Conservation (phyloP, 2,329 filamentous ascomycete species). For the Thielaviopsis musarum region DNA sequence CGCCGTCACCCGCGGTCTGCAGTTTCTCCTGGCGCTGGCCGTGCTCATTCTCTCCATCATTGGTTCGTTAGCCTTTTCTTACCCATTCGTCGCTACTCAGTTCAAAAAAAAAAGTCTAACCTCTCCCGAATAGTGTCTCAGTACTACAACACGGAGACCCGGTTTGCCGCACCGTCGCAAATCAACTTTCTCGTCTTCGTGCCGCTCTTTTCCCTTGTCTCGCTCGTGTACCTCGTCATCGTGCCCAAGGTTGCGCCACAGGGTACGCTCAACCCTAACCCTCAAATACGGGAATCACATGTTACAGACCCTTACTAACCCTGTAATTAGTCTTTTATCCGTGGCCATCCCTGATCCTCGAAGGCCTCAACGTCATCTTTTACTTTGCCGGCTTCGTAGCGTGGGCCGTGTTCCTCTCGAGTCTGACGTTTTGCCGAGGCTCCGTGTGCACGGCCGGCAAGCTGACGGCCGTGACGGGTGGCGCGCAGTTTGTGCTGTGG, state of each 20-base stretch:
- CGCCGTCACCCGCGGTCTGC: constrained; percentile 24
- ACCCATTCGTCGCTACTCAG: neutral
- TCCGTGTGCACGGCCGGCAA: constrained; percentile 38
- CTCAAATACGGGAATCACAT: neutral
- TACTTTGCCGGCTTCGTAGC: constrained; percentile 44
- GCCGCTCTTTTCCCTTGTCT: constrained; percentile 36
- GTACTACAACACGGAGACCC: constrained; percentile 41
- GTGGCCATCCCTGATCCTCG: constrained; percentile 30
- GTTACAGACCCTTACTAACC: neutral
- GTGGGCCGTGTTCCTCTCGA: constrained; percentile 37
- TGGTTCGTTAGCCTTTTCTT: constrained; percentile 23
- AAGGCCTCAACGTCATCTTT: constrained; percentile 35
- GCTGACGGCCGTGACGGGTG: constrained; percentile 36
- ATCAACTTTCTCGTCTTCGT: constrained; percentile 42
- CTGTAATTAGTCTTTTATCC: constrained; percentile 28
- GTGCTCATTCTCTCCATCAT: constrained; percentile 32
- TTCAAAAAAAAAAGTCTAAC: constrained; percentile 11
- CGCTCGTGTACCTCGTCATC: constrained; percentile 36
- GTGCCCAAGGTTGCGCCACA: constrained; percentile 28
- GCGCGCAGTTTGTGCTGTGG: constrained; percentile 38
- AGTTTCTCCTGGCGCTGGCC: constrained; percentile 28
- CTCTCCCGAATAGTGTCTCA: constrained; percentile 32
- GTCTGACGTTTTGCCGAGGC: constrained; percentile 39
- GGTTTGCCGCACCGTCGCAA: constrained; percentile 34
- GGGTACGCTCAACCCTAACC: constrained; percentile 17